Evolutionary conservation across 805 yeast genomes (phyloP).

Genomic region (Lipomyces spencermartinsiae): DNA sequence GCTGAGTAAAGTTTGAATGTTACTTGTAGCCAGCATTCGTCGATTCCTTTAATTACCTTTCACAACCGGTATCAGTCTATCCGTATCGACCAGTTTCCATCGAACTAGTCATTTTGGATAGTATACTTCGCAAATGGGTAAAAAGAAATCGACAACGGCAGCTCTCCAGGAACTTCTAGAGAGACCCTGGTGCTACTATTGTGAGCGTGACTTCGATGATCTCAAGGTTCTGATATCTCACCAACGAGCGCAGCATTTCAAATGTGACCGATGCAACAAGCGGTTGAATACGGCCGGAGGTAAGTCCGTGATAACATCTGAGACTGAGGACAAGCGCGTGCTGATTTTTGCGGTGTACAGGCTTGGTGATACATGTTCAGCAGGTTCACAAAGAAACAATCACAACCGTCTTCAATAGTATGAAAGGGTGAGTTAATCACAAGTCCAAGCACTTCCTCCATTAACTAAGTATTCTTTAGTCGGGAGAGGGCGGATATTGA

Average conservation of each 20-base stretch:
- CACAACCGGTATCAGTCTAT: neutral
- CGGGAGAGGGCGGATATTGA: constrained; percentile 38
- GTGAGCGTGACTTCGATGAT: constrained; percentile 42
- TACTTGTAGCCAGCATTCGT: neutral
- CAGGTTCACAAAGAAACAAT: constrained; percentile 40
- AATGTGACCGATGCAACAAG: constrained; percentile 40
- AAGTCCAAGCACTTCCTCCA: neutral
- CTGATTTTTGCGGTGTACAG: constrained; percentile 6
- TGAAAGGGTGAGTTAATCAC: constrained; percentile 28
- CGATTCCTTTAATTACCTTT: neutral
- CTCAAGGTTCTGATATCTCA: constrained; percentile 41
- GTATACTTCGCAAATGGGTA: constrained; percentile 23
- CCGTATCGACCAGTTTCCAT: neutral
- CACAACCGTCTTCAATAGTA: constrained; percentile 33
- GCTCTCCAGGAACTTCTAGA: constrained; percentile 30
- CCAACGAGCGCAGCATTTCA: constrained; percentile 40
- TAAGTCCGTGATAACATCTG: neutral
- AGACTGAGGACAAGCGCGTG: neutral
- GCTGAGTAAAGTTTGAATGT: neutral
- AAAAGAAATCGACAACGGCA: constrained; percentile 33
- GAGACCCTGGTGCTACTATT: constrained; percentile 42
- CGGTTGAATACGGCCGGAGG: constrained; percentile 41
- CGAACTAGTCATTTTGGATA: neutral
- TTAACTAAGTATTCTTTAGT: constrained; percentile 12
- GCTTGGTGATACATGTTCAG: constrained; percentile 38